phyloP scores from a whole-genome alignment of 768 basidiomycete genomes.

The Sistotremastrum suecicum region DNA sequence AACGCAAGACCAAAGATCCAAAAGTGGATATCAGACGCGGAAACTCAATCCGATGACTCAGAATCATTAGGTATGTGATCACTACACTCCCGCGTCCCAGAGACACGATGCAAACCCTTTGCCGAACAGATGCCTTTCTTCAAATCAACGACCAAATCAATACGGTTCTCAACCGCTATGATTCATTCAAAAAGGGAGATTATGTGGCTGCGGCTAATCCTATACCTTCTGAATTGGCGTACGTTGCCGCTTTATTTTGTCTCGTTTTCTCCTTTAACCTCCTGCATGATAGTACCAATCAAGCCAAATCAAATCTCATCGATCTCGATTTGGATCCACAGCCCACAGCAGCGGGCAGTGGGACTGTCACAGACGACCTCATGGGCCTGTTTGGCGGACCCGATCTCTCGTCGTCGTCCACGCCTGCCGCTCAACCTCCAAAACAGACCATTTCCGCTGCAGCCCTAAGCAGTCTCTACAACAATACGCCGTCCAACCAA shows the following conservation, averaged over 20 bases:
- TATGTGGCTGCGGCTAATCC: conserved; percentile 54
- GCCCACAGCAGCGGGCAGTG: conserved; percentile 8
- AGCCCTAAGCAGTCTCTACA: conserved; percentile 1
- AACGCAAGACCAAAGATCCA: conserved; percentile 88
- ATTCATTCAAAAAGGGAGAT: conserved; percentile 89
- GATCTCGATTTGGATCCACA: conserved; percentile 53
- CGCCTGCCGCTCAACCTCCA: background rate
- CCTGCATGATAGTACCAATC: conserved; percentile 7
- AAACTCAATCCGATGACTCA: conserved; percentile 54
- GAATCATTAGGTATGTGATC: conserved; percentile 65
- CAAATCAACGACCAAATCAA: conserved; percentile 99
- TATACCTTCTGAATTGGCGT: conserved; percentile 44
- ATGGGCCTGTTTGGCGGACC: conserved; percentile 38
- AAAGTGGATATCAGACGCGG: conserved; percentile 94
- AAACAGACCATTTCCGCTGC: background rate
- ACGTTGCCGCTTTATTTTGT: conserved; percentile 1
- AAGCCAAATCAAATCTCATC: conserved; percentile 33
- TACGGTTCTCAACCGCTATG: conserved; percentile 77
- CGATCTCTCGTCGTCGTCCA: conserved; percentile 3
- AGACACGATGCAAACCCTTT: background rate
- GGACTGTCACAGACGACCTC: conserved; percentile 35
- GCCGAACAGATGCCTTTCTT: conserved; percentile 63
- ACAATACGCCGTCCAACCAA: background rate
- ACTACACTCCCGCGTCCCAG: background rate
- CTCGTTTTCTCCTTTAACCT: background rate